Conservation (phyloP, 1,284 basidiomycete genomes). For the Pseudozyma tsukubaensis region DNA sequence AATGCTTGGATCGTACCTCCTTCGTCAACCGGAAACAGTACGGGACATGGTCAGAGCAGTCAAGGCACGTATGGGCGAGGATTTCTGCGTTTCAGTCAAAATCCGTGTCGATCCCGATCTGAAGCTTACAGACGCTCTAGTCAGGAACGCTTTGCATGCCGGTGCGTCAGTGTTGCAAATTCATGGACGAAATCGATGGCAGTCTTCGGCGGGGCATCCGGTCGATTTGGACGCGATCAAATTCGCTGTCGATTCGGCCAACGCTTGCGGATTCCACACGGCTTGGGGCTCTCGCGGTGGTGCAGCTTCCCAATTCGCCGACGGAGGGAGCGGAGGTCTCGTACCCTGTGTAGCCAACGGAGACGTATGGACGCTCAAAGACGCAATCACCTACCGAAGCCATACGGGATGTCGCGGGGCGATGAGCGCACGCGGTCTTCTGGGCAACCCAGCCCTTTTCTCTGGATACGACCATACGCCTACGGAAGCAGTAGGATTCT, state of each 20-base stretch:
- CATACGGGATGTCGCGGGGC: conserved; percentile 73
- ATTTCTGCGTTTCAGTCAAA: conserved; percentile 74
- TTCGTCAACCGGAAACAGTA: conserved; percentile 74
- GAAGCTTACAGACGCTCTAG: conserved; percentile 72
- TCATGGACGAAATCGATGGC: conserved; percentile 74
- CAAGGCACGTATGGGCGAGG: conserved; percentile 73
- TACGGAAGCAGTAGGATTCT: conserved; percentile 71
- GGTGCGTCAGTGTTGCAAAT: conserved; percentile 73
- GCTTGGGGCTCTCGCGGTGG: conserved; percentile 46
- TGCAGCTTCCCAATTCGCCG: conserved; percentile 39
- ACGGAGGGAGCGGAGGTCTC: conserved; percentile 68
- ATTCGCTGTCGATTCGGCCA: conserved; percentile 72
- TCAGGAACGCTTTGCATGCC: conserved; percentile 71
- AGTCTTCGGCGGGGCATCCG: conserved; percentile 72
- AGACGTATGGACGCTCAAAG: conserved; percentile 73
- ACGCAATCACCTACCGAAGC: conserved; percentile 71
- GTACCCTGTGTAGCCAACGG: conserved; percentile 75
- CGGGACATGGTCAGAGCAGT: conserved; percentile 73
- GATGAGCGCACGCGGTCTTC: conserved; percentile 75
- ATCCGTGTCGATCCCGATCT: conserved; percentile 74
- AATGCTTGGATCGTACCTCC: conserved; percentile 74
- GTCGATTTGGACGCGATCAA: conserved; percentile 72
- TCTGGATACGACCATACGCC: conserved; percentile 73
- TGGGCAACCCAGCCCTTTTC: conserved; percentile 75
- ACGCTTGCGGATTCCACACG: conserved; percentile 52